Evolutionary conservation across 257 asterid genomes (phyloP), one percentile per base, ranked within the genome.

Genomic region (Haberlea rhodopensis): DNA sequence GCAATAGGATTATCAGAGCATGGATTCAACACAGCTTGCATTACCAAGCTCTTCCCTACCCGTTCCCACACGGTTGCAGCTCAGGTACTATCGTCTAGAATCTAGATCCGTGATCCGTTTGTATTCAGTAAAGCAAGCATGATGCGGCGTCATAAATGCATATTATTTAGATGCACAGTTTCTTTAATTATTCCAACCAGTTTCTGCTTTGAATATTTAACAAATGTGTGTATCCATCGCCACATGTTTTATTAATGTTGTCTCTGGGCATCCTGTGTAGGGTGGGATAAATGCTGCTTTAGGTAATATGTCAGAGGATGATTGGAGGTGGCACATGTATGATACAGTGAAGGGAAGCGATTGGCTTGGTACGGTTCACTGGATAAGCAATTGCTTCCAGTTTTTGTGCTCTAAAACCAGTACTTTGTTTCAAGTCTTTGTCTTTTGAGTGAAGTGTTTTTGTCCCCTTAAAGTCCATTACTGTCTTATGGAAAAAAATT

Each of bases 271-370:
- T n/a, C n/a, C n/a, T n/a, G n/a, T 63, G 60, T 74, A 92, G 98
- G 97, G 98, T 48, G 97, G 97, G 26, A 89, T 92, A 73, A 92
- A 89, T 79, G 97, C 98, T 67, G 97, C 98, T 11, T 59, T 92
- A 65, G 97, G 98, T 69, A 92, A 92, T 76, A 92, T 92, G 98
- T 49, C 88, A 0, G 97, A 92, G 79, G 98, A 92, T 77, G 97
- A 92, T 76, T 92, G 98, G 98, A 84, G 98, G 81, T 92, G 98
- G 98, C 97, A 89, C 83, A 89, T 92, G 98, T 92, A 92, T 73
- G 98, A 87, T 69, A 92, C 97, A n/a, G 96, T 92, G 25, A 92
- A 92, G 74, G 98, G 98, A 77, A 89, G 95, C 27, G 97, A 92
- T 67, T 92, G 98, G 97, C 76, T 92, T 76, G 98, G 98, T 92